phyloP scores from a whole-genome alignment of 2,329 filamentous ascomycete genomes.

The Stachybotrys chartarum region DNA sequence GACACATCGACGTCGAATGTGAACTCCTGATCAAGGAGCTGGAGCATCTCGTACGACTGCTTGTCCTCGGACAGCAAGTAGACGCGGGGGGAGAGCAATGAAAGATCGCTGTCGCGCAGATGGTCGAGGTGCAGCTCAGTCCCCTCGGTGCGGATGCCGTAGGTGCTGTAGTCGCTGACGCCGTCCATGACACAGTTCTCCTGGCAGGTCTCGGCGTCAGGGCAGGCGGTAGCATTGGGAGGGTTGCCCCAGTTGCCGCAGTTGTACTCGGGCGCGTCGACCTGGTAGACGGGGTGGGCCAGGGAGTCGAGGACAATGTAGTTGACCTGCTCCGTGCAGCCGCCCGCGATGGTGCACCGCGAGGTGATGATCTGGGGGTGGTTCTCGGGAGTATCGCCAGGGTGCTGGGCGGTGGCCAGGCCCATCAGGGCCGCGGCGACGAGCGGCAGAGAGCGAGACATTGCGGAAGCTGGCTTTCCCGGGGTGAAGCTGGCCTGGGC shows the following conservation, averaged over 20 bases:
- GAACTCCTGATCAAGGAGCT: conserved; percentile 54
- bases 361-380: conserved; percentile 45
- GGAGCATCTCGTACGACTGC: conserved; percentile 51
- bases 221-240: conserved; percentile 37
- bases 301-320: conserved; percentile 43
- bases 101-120: conserved; percentile 13
- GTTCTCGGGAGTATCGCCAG: conserved; percentile 33
- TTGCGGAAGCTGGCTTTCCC: background rate
- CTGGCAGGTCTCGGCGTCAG: conserved; percentile 41
- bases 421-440: conserved; percentile 3
- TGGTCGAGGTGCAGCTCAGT: conserved; percentile 20
- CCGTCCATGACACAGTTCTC: conserved; percentile 47
- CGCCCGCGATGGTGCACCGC: conserved; percentile 41
- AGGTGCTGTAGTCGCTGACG: conserved; percentile 35
- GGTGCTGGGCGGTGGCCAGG: conserved; percentile 24
- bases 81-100: conserved; percentile 34
- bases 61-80: conserved; percentile 51
- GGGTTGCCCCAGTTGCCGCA: conserved; percentile 25
- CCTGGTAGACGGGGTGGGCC: conserved; percentile 37
- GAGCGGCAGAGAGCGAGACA: conserved; percentile 1
- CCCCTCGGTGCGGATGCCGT: conserved; percentile 24
- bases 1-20: conserved; percentile 61
- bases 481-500: background rate
- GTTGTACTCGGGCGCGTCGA: conserved; percentile 18
- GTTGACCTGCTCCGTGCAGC: conserved; percentile 39